Evolutionary conservation across 306 rosid species (phyloP), one percentile per base, ranked within the genome.

Genomic region (Sicyos edulis): DNA sequence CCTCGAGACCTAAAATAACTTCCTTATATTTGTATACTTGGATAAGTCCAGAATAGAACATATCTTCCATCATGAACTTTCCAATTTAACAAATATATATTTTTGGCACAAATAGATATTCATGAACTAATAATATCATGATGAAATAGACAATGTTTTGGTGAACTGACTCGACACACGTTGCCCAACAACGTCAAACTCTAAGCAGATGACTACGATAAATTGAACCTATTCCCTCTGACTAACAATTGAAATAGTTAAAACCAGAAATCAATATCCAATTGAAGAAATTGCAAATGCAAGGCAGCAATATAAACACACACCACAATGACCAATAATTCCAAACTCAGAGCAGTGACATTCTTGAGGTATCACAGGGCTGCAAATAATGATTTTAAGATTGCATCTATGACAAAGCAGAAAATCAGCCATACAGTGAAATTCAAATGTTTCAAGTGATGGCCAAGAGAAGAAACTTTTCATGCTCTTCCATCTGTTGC

Each of bases 361-460:
- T 63, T 65, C 54, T 19, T 2, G 52, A 65, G 51, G 53, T 6
- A 40, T 42, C 70, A 64, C 24, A 47, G 40, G 54, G 34, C 71
- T 42, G 54, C 71, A 65, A 44, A 65, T 42, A 6, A 47, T 13
- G 72, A 47, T 67, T 37, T 67, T 45, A 66, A 66, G 55, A 45
- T 19, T 66, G 54, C 72, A 44, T 45, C 37, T 20, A 44, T 21
- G 26, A 15, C 37, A 65, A 9, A 45, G 37, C 4, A 63, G 12
- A 32, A 61, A 45, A 20, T 19, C 54, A 19, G 71, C 54, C 71
- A 65, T 20, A 45, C 6, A n/a, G 17, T 19, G 54, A 44, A 42
- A 65, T 65, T 65, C 71, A 19, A 6, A 65, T 19, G 54, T 19
- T 19, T 10, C 34, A 44, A 44, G 20, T 65, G 34, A 44, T 19